A percentile compares a stretch with the other conserved stretches of the same genome.
phyloP scores from a whole-genome alignment of 2,329 filamentous ascomycete genomes.

The Fonsecaea pedrosoi region DNA sequence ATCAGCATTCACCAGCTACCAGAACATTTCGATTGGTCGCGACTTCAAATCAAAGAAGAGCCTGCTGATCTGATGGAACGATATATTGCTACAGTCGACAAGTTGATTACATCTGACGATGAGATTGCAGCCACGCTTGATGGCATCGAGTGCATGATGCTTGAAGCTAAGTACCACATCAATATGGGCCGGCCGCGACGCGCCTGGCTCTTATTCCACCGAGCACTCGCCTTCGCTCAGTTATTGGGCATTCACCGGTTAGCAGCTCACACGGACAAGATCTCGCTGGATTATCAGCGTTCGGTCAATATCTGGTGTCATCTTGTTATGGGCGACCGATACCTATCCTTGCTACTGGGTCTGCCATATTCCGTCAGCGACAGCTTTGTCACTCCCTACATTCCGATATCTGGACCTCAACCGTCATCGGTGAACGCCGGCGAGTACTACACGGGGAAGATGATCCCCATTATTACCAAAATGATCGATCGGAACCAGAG shows the following conservation, averaged over 20 bases:
- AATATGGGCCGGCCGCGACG: slow-evolving; percentile 63
- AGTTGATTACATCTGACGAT: slow-evolving; percentile 58
- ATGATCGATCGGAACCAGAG: slow-evolving; percentile 54
- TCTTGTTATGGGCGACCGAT: slow-evolving; percentile 56
- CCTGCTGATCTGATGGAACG: slow-evolving; percentile 54
- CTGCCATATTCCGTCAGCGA: slow-evolving; percentile 55
- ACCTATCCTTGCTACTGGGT: slow-evolving; percentile 61
- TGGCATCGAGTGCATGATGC: slow-evolving; percentile 59
- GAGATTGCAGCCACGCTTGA: slow-evolving; percentile 59
- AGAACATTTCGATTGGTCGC: slow-evolving; percentile 47
- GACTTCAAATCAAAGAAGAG: slow-evolving; percentile 48
- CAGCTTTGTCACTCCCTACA: slow-evolving; percentile 43
- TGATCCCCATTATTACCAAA: slow-evolving; percentile 47
- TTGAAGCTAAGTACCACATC: slow-evolving; percentile 61
- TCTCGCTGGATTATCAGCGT: slow-evolving; percentile 42
- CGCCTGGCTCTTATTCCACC: slow-evolving; percentile 60
- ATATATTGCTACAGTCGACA: slow-evolving; percentile 56
- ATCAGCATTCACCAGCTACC: slow-evolving; percentile 54
- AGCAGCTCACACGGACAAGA: slow-evolving; percentile 41
- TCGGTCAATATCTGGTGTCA: slow-evolving; percentile 50
- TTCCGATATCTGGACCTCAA: slow-evolving; percentile 36
- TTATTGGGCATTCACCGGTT: slow-evolving; percentile 57
- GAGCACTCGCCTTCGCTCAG: slow-evolving; percentile 60
- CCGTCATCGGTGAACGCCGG: slow-evolving; percentile 26
- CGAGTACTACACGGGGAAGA: slow-evolving; percentile 44